Percentiles rank a stretch among this genome's conserved stretches.
Conservation (phyloP, 2,329 filamentous ascomycete genomes). For the Penicillium hesseltinei region DNA sequence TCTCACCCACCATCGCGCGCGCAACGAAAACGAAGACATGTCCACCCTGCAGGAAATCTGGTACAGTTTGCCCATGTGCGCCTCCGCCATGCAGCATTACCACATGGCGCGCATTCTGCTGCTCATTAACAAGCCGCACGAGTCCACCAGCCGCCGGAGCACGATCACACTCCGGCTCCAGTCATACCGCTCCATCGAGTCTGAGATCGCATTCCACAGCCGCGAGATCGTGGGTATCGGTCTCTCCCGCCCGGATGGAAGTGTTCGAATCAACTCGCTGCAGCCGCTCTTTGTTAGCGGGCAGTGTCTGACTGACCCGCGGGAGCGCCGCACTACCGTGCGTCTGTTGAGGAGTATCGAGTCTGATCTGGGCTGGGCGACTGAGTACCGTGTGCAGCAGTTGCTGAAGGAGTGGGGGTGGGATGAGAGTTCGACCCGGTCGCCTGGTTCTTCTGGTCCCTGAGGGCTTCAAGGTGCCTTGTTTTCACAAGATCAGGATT, state of each 20-base stretch:
- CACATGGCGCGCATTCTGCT: slow-evolving; percentile 46
- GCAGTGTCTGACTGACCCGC: slow-evolving; percentile 55
- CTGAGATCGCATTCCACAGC: slow-evolving; percentile 57
- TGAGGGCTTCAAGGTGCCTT: background rate
- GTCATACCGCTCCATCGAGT: slow-evolving; percentile 58
- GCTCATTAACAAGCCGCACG: slow-evolving; percentile 44
- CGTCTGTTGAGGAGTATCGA: slow-evolving; percentile 59
- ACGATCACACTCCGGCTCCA: slow-evolving; percentile 55
- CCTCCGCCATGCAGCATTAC: slow-evolving; percentile 56
- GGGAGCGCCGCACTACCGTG: slow-evolving; percentile 56
- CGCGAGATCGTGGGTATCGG: slow-evolving; percentile 63
- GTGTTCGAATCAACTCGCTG: slow-evolving; percentile 59
- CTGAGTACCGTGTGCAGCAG: slow-evolving; percentile 59
- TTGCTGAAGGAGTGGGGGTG: slow-evolving; percentile 46
- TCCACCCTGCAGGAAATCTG: slow-evolving; percentile 57
- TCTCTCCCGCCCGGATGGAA: slow-evolving; percentile 56
- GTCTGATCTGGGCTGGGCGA: slow-evolving; percentile 63
- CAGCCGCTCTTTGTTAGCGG: slow-evolving; percentile 64
- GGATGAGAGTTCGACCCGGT: slow-evolving; percentile 21
- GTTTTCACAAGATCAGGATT: background rate
- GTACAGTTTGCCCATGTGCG: slow-evolving; percentile 66
- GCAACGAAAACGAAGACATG: slow-evolving; percentile 34
- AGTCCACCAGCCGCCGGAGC: slow-evolving; percentile 48
- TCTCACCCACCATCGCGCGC: slow-evolving; percentile 19
- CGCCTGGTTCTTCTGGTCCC: slow-evolving; percentile 9